Evolutionary conservation across 2,329 filamentous ascomycete species (phyloP).

Genomic region (Aspergillus neotritici): DNA sequence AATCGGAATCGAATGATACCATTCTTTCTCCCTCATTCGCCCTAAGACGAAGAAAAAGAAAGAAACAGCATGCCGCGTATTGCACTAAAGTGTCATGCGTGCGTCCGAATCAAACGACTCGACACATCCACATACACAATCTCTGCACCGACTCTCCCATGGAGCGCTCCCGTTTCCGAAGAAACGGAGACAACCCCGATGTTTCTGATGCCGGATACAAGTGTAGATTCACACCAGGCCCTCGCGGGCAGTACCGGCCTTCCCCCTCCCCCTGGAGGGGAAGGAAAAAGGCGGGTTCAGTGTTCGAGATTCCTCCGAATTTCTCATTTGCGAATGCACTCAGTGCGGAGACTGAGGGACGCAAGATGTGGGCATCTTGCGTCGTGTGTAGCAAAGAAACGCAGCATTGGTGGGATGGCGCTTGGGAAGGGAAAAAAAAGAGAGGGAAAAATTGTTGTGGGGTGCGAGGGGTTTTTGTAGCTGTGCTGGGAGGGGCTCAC

Average conservation of each 20-base stretch:
- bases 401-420: constrained; percentile 85
- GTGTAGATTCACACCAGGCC: constrained; percentile 75
- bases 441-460: constrained; percentile 22
- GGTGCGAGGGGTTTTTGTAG: constrained; percentile 13
- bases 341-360: constrained; percentile 17
- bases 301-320: constrained; percentile 94
- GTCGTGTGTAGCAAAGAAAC: constrained; percentile 88
- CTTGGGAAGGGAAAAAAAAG: constrained; percentile 51
- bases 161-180: constrained; percentile 47
- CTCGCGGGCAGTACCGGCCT: constrained; percentile 66
- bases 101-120: constrained; percentile 4
- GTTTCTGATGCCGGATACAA: constrained; percentile 91
- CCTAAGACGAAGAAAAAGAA: constrained; percentile 28
- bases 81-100: constrained; percentile 78
- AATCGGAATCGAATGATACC: constrained; percentile 87
- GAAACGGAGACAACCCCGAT: constrained; percentile 54
- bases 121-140: constrained; percentile 66
- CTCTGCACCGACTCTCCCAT: constrained; percentile 93
- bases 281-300: constrained; percentile 29
- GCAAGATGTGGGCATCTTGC: constrained; percentile 36
- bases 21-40: constrained; percentile 25
- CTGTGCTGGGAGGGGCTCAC: constrained; percentile 8
- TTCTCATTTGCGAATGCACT: constrained; percentile 73
- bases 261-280: constrained; percentile 12
- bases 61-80: constrained; percentile 73